Base-by-base conservation (phyloP, 2,329 filamentous ascomycete species). In the Aspergillus bombycis region DNA sequence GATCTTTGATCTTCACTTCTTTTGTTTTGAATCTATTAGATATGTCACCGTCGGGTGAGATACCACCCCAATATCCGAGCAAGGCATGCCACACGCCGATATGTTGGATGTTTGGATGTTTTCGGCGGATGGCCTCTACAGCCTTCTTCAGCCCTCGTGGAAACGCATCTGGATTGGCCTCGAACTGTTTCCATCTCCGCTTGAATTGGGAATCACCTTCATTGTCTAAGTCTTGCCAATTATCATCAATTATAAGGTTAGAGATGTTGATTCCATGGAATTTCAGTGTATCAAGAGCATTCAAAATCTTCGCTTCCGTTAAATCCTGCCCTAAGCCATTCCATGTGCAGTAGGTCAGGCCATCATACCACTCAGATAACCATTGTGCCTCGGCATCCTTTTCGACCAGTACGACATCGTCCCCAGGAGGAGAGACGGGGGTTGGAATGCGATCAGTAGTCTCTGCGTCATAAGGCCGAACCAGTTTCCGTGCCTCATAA, bases 61-160 rank as follows among this genome's bases (percentile, higher is more conserved):
- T 88, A 0, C 94, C 94, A 54, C 93, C 94, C 95, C 95, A 97
- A 76, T 97, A 97, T 2, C 94, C 90, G 26, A 87, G 74, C 0
- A 98, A 83, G 0, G 94, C 92, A 79, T 99, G 95, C 95, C 95
- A 99, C 0, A 98, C 94, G 12, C 92, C 92, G 57, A 98, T 86
- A 70, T 97, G 91, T 64, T 91, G 86, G 63, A 98, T 89, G 63
- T 88, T 87, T 0, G 89, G 88, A 71, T 94, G 87, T 19, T 84
- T 84, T 21, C 85, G 79, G 26, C 92, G 88, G 63, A 98, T 91
- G 8, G 86, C 84, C 6, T 83, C 80, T 1, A 96, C 84, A 0
- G 90, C 88, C 8, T 88, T 83, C 72, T 90, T 91, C 10, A 99
- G 81, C 0, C 95, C 95, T 2, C 86, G 81, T 0, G 94, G 94